Base-by-base conservation (phyloP, 2,329 filamentous ascomycete species). In the Blastomyces percursus region DNA sequence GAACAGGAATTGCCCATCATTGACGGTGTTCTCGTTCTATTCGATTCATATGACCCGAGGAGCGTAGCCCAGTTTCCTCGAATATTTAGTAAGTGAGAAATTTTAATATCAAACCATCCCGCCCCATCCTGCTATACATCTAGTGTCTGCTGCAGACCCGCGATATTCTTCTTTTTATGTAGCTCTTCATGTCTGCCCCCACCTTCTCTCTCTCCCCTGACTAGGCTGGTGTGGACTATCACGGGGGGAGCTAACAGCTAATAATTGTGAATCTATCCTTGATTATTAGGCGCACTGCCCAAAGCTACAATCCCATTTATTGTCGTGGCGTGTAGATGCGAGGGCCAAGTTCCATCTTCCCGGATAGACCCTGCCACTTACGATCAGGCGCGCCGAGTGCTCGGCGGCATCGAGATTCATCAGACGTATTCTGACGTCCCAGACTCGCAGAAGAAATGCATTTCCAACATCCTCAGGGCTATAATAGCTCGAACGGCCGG, bases 251-350 rank as follows among this genome's bases (percentile, higher is more conserved):
- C 44, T 56, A 14, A 7, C 32, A 46, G 35, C 40, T 35, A 46
- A 59, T 48, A n/a, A 35, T 54, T 42, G 40, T 14, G 50, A 30
- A 27, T 44, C 32, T 24, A 59, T 16, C 35, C 63, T 51, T 61
- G 67, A 30, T 30, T 73, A 30, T 30, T 73, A 95, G 91, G 85
- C 77, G 86, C 87, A 51, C 80, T 96, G 60, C 83, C 85, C 63
- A 88, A 87, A 69, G 86, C 88, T 21, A 82, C 82, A 30, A 77
- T 96, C 48, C 91, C 92, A 9, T 88, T 88, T 61, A 82, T 93
- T 65, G 82, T 96, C 51, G 89, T 95, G 60, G 90, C 91, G 62
- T 93, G 87, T 74, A 96, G 96, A 80, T 96, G 90, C 78, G 93
- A 96, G 74, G 84, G 86, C 59, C 86, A 87, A 57, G 84, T 87